Conservation (phyloP, 2,329 filamentous ascomycete species). For the Beauveria sp. region DNA sequence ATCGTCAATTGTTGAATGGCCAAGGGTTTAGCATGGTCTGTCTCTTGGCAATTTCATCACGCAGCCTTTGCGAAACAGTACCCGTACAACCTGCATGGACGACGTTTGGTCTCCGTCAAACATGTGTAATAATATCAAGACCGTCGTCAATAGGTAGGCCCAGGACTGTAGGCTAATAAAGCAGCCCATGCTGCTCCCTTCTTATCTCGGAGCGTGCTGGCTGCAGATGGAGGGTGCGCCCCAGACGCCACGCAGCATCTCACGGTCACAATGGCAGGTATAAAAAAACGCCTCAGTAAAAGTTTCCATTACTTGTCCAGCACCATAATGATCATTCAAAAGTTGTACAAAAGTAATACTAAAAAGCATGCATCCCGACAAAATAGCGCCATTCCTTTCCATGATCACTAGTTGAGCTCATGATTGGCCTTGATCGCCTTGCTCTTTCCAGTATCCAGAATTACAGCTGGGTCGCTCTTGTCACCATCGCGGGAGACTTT, state of each 20-base stretch:
- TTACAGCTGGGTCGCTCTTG: slow-evolving; percentile 34
- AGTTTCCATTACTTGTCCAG: background rate
- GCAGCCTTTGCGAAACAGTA: background rate
- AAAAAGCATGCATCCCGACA: no score
- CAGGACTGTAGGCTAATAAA: no score
- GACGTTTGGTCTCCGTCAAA: background rate
- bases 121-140: no score
- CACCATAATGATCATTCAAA: no score
- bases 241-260: background rate
- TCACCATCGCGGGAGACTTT: slow-evolving; percentile 32
- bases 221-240: background rate
- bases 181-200: no score
- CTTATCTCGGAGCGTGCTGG: background rate
- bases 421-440: slow-evolving; percentile 34
- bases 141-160: no score
- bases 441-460: slow-evolving; percentile 34
- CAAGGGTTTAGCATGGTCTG: no score
- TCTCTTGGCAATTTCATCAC: no score
- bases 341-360: no score
- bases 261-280: background rate
- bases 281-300: background rate
- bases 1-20: background rate
- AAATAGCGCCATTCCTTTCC: background rate
- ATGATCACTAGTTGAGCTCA: slow-evolving; percentile 26
- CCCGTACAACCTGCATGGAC: background rate